Base-by-base conservation (phyloP, 176 grass and related monocot genomes). In the Carex scoparia region DNA sequence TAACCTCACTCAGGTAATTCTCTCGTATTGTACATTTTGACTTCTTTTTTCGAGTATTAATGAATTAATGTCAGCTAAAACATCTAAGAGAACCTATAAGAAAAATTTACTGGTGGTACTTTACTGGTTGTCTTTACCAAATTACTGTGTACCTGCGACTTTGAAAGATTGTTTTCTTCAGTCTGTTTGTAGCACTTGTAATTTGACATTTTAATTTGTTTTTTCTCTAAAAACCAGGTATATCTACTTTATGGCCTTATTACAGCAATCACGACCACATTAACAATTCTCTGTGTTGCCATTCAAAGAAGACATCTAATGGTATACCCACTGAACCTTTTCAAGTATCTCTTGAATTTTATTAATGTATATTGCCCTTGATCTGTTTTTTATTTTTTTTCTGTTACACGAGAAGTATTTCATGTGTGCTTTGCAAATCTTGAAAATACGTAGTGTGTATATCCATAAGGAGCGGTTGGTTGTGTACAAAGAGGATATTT, bases 261-360 rank as follows among this genome's bases (percentile, higher is more conserved):
- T 82, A 94, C 93, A 89, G 69, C 95, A 69, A 86, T 92, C 53
- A 90, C 91, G 33, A 89, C 91, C 7, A 89, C 87, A 56, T 33
- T 95, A 46, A 93, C 91, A 27, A 85, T 98, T 66, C 54, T 95
- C 44, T 98, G 95, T 40, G 93, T 95, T 72, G 86, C 88, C 40
- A 95, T 98, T 89, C 95, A 98, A 85, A 95, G 95, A 86, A 85
- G 95, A 53, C 93, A 98, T 88, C 70, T 98, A 88, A 98, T 98
- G 95, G 95, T 98, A 91, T 88, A 5, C 62, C 40, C 10, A 4
- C 65, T 80, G 3, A 23, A 33, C 44, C 61, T 54, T 81, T 80
- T 80, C 13, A 60, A 16, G 23, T 42, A 42, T 65, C 18, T 60
- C 9, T 19, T 58, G 72, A 48, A 59, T 81, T 56, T 18, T 53